Percentiles rank a stretch among this genome's conserved stretches.
Conservation (phyloP, 2,329 filamentous ascomycete species). For the Fusarium redolens region DNA sequence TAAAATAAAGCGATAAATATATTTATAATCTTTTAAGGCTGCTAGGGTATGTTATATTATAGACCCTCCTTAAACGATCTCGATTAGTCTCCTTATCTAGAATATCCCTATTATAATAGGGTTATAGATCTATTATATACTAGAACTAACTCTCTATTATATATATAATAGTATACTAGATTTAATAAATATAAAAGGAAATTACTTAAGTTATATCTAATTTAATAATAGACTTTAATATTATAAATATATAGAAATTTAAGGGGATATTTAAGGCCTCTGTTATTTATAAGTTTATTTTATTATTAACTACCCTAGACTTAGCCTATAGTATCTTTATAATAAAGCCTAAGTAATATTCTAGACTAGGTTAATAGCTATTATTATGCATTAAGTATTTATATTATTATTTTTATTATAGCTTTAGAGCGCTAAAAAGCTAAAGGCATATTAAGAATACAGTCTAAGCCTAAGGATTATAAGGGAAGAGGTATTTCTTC, state of each 20-base stretch:
- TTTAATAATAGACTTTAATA: not conserved
- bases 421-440: not conserved
- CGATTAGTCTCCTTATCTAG: not conserved
- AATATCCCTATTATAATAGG: too few species aligned
- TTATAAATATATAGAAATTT: not conserved
- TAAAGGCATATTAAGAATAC: not conserved
- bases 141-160: not conserved
- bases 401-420: not conserved
- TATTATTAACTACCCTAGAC: not conserved
- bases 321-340: not conserved
- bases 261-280: not conserved
- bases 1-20: not conserved
- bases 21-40: not conserved
- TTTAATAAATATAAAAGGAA: not conserved
- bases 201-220: not conserved
- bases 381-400: not conserved
- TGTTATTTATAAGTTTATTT: not conserved
- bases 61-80: not conserved
- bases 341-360: not conserved
- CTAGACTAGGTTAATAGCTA: not conserved
- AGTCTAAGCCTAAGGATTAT: not conserved
- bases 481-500: not conserved
- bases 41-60: not conserved
- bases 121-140: too few species aligned
- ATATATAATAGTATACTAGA: not conserved